Evolutionary conservation across 139 green algal genomes (phyloP), one percentile per base, ranked within the genome.

Genomic region (Chlamydomonas applanata): DNA sequence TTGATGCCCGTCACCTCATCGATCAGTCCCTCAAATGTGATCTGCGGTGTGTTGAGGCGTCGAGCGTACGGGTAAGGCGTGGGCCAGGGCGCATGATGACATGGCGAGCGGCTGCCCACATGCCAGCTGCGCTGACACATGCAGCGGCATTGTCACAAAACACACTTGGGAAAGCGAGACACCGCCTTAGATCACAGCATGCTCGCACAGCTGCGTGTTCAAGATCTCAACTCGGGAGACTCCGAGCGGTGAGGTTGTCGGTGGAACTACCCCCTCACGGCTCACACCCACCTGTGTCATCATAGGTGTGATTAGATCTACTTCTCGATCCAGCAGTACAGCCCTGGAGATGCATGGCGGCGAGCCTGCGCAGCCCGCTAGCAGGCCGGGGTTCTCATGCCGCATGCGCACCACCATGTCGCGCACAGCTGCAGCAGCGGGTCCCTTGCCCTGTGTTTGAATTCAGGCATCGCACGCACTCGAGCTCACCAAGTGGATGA

Each of bases 1-100:
- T 76, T 83, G 71, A 98, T 94, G 45, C 89, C 83, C 16, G 94
- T 85, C 1, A 96, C 79, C 82, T 99, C 95, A 70, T 98, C 95
- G 0, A 98, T 81, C 34, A 98, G 85, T 5, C 95, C 95, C 75
- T 98, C 95, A 76, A 98, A 98, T 1, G 95, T 99, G 46, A 98
- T 87, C 83, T 97, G 94, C 40, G 11, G n/a, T n/a, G n/a, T n/a
- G n/a, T n/a, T n/a, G n/a, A n/a, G n/a, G n/a, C n/a, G n/a, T n/a
- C n/a, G n/a, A n/a, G n/a, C n/a, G n/a, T n/a, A n/a, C n/a, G n/a
- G n/a, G n/a, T n/a, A n/a, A n/a, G n/a, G n/a, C n/a, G n/a, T n/a
- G n/a, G n/a, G n/a, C n/a, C n/a, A n/a, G n/a, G n/a, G n/a, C n/a
- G n/a, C n/a, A n/a, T n/a, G n/a, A n/a, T n/a, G n/a, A n/a, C n/a